Percentiles rank a stretch among this genome's conserved stretches.
These are phyloP conservation scores for Diaporthe nobilis DNA, from an alignment of 2,329 filamentous ascomycete species.

Conservation along the genomic window DNA sequence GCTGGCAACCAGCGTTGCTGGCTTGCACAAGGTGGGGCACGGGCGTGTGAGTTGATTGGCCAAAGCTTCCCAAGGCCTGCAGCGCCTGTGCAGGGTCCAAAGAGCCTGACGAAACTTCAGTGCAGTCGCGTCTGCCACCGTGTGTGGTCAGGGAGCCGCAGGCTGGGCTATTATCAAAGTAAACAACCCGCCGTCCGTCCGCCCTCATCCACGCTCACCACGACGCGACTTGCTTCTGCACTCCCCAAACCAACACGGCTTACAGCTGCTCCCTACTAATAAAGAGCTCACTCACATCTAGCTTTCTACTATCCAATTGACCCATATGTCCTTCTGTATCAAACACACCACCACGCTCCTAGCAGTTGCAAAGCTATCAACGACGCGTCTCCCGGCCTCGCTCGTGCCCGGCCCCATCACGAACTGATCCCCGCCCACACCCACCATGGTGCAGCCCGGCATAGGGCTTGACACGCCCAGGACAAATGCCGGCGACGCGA, in stretches of 20 bases:
- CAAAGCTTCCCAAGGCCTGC: conserved; percentile 26
- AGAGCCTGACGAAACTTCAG: conserved; percentile 25
- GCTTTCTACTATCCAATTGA: conserved; percentile 30
- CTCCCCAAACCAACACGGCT: conserved; percentile 32
- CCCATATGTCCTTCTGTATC: conserved; percentile 35
- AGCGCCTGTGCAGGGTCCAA: conserved; percentile 10
- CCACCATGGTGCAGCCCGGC: conserved; percentile 75
- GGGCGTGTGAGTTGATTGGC: conserved; percentile 38
- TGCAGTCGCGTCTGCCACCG: conserved; percentile 35
- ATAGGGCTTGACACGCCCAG: conserved; percentile 85
- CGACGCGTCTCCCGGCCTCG: conserved; percentile 36
- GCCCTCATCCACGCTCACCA: conserved; percentile 11
- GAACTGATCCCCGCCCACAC: conserved; percentile 43
- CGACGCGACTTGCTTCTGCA: conserved; percentile 36
- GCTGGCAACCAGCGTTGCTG: conserved; percentile 26
- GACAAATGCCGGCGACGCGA: conserved; percentile 87
- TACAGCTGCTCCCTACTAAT: conserved; percentile 35
- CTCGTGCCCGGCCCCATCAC: conserved; percentile 2
- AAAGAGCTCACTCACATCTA: conserved; percentile 31
- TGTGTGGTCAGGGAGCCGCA: conserved; percentile 7
- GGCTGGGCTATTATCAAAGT: conserved; percentile 26
- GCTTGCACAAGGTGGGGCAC: background rate
- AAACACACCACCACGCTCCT: conserved; percentile 21
- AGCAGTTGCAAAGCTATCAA: conserved; percentile 25
- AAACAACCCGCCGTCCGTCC: conserved; percentile 33